Conservation (phyloP, 345 rosid species). For the Luvunga scandens region DNA sequence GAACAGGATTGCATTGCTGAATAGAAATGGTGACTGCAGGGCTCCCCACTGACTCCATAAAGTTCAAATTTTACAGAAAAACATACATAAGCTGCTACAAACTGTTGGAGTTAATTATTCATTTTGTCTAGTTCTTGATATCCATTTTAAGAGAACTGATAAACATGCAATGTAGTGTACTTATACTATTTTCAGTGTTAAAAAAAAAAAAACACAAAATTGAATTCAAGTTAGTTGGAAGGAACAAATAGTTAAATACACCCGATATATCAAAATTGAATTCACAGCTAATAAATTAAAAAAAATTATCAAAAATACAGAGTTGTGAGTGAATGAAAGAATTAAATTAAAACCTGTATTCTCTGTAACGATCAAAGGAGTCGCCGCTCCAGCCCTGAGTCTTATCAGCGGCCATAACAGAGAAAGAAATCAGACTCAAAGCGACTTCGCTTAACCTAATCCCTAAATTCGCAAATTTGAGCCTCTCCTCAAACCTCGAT, state of each 20-base stretch:
- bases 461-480: slow-evolving; percentile 50
- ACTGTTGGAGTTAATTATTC: background rate
- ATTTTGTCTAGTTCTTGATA: background rate
- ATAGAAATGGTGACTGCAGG: background rate
- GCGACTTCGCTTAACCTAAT: slow-evolving; percentile 62
- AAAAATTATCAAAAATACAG: background rate
- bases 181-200: background rate
- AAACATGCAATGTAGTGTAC: background rate
- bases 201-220: too few relatives aligned
- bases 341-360: slow-evolving; percentile 56
- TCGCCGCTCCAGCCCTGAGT: slow-evolving; percentile 99
- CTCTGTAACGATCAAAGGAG: slow-evolving; percentile 88
- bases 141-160: background rate
- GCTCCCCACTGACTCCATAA: background rate
- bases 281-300: background rate
- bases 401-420: slow-evolving; percentile 94
- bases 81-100: background rate
- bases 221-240: background rate
- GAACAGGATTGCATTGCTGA: background rate
- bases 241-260: background rate
- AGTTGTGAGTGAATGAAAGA: background rate
- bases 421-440: slow-evolving; percentile 84
- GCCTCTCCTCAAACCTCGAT: slow-evolving; percentile 33
- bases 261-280: background rate
- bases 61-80: background rate